Conservation (phyloP, 192 early-diverging fungal species). For the Piromyces finnis region DNA sequence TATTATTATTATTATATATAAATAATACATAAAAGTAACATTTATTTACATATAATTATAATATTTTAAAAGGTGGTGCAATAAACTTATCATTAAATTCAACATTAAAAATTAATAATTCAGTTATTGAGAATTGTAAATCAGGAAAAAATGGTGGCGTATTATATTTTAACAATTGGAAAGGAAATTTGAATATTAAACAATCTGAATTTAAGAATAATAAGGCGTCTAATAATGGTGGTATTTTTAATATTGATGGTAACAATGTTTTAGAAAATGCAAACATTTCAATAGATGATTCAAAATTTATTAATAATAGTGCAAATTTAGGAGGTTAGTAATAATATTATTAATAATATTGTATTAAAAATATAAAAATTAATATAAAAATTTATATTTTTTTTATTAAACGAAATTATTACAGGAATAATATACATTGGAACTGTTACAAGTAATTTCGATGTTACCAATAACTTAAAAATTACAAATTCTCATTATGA, state of each 20-base stretch:
- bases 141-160: background rate
- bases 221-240: background rate
- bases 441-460: background rate
- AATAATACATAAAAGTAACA: no score
- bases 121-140: background rate
- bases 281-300: background rate
- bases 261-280: background rate
- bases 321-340: background rate
- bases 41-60: no score
- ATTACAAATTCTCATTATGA: background rate
- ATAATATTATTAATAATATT: no score
- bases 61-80: background rate
- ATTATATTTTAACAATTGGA: background rate
- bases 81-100: background rate
- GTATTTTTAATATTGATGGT: background rate
- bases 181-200: background rate
- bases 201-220: background rate
- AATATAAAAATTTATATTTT: no score
- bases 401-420: no score
- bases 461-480: background rate
- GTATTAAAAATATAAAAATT: no score
- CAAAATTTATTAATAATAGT: background rate
- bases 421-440: background rate
- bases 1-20: no score
- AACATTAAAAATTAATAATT: background rate